Percentiles rank a stretch among this genome's conserved stretches.
Evolutionary conservation across 305 asterid species (phyloP).

Genomic region (Ilex paraguariensis): DNA sequence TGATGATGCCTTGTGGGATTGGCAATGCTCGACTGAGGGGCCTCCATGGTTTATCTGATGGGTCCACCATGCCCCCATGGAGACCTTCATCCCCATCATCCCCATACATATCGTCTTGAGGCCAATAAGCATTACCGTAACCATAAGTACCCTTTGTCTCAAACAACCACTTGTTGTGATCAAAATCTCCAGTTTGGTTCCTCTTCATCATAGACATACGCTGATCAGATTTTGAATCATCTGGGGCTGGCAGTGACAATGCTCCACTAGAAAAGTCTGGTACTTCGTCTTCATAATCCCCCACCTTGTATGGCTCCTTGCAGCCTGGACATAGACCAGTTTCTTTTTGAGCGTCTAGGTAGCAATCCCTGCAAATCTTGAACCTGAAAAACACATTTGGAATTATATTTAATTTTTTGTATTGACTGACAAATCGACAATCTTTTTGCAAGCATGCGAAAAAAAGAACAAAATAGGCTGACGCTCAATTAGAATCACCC

Average conservation of each 20-base stretch:
- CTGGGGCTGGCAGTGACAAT: constrained; percentile 60
- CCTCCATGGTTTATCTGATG: constrained; percentile 47
- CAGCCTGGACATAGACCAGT: constrained; percentile 49
- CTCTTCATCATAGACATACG: constrained; percentile 47
- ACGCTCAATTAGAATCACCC: too few relatives aligned
- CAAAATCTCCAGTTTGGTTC: constrained; percentile 50
- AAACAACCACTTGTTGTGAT: constrained; percentile 47
- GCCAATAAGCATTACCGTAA: constrained; percentile 53
- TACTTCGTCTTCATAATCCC: constrained; percentile 52
- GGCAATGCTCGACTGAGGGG: constrained; percentile 45
- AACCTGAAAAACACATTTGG: constrained; percentile 22
- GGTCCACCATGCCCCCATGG: constrained; percentile 23
- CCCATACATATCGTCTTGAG: constrained; percentile 34
- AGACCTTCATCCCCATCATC: constrained; percentile 22
- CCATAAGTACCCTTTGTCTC: constrained; percentile 55
- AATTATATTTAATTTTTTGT: neutral
- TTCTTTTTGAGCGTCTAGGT: constrained; percentile 50
- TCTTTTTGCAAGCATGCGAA: too few relatives aligned
- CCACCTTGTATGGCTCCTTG: constrained; percentile 46
- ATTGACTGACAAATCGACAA: neutral
- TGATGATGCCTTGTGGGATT: constrained; percentile 35
- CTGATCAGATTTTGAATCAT: constrained; percentile 32
- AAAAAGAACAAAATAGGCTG: too few relatives aligned
- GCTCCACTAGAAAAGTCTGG: constrained; percentile 49
- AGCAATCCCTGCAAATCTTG: constrained; percentile 57